phyloP scores from a whole-genome alignment of 2,329 filamentous ascomycete genomes.

The Colletotrichum sp. region DNA sequence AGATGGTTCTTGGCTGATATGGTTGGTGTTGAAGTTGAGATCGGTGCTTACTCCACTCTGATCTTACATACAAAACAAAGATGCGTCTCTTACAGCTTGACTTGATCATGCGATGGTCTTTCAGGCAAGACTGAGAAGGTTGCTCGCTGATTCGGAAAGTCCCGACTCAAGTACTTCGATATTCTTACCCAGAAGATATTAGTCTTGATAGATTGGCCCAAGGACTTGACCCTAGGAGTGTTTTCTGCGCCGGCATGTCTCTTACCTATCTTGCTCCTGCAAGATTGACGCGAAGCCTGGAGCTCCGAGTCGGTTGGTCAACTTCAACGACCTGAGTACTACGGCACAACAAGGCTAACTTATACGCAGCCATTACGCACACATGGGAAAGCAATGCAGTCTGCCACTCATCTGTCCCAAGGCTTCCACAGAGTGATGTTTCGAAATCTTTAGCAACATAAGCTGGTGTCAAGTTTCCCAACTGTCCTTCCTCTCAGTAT shows the following conservation, averaged over 20 bases:
- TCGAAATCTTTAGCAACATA: neutral
- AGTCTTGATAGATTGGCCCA: neutral
- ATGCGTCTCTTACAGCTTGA: neutral
- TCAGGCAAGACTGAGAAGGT: neutral
- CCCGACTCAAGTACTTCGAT: neutral
- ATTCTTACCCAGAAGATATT: rapidly evolving
- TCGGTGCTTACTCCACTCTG: rapidly evolving
- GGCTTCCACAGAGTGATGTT: neutral
- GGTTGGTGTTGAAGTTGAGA: rapidly evolving
- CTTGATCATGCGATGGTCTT: neutral
- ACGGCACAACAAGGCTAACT: rapidly evolving
- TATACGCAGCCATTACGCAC: neutral
- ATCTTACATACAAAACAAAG: neutral
- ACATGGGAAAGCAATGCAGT: neutral
- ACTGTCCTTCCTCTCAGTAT: neutral
- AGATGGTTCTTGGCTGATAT: rapidly evolving
- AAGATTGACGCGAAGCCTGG: neutral
- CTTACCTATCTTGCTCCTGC: neutral
- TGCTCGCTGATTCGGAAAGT: neutral
- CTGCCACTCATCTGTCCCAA: neutral
- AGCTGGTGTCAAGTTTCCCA: neutral
- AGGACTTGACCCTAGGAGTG: rapidly evolving
- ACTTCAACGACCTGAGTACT: neutral
- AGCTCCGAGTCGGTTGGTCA: neutral
- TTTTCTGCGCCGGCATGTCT: neutral